Percentiles rank a stretch among this genome's conserved stretches.
Evolutionary conservation across 495 filamentous ascomycete genomes (phyloP).

Genomic region (Aspergillus olivimuriae): DNA sequence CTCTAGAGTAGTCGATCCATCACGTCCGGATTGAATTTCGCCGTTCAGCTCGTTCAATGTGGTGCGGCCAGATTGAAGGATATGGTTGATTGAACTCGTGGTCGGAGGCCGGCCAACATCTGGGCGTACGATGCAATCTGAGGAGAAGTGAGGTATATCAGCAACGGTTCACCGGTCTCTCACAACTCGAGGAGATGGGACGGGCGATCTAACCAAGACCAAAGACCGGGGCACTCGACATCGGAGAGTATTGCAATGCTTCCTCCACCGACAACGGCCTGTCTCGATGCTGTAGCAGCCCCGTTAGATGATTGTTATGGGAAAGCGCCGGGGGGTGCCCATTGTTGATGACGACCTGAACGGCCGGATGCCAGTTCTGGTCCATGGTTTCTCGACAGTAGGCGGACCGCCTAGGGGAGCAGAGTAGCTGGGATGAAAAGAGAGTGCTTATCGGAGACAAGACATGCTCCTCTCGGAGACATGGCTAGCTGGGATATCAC

Average conservation of each 20-base stretch:
- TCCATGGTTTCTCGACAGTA: conserved; percentile 32
- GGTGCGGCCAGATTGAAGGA: conserved; percentile 39
- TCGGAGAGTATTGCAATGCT: conserved; percentile 84
- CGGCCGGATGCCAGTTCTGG: conserved; percentile 33
- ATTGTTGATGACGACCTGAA: conserved; percentile 40
- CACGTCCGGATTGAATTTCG: conserved; percentile 32
- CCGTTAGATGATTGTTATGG: conserved; percentile 17
- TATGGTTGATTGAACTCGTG: conserved; percentile 40
- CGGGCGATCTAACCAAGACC: conserved; percentile 55
- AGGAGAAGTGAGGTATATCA: conserved; percentile 11
- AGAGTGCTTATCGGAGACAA: conserved; percentile 38
- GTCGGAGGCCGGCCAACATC: conserved; percentile 38
- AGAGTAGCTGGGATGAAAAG: conserved; percentile 22
- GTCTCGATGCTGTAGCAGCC: conserved; percentile 21
- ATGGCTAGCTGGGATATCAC: conserved; percentile 22
- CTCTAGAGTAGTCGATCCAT: conserved; percentile 36
- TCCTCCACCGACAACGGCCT: conserved; percentile 65
- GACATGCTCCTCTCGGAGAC: conserved; percentile 48
- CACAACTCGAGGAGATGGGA: conserved; percentile 6
- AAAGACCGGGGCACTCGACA: conserved; percentile 85
- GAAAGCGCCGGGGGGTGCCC: conserved; percentile 26
- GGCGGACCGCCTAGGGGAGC: conserved; percentile 9
- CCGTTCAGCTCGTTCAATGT: conserved; percentile 33
- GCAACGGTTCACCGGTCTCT: conserved; percentile 13
- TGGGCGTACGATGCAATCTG: conserved; percentile 35